phyloP scores from a whole-genome alignment of 345 rosid genomes.

The Aurinia saxatilis region DNA sequence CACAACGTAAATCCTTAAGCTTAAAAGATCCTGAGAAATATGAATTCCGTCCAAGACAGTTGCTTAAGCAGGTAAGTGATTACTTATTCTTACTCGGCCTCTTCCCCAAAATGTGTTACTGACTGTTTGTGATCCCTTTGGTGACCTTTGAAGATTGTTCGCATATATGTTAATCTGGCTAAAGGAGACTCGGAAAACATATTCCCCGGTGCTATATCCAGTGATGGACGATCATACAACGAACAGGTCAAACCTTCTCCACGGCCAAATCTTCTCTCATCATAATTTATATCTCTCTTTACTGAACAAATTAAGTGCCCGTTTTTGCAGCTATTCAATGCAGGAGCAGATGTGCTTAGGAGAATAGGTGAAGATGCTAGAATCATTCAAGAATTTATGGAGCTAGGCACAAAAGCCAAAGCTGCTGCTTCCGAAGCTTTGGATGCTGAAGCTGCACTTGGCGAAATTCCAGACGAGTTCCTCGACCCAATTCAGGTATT shows the following conservation, averaged over 20 bases:
- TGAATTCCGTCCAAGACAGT: constrained; percentile 88
- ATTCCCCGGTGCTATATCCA: constrained; percentile 88
- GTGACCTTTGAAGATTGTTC: constrained; percentile 68
- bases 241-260: constrained; percentile 55
- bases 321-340: constrained; percentile 62
- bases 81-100: not conserved
- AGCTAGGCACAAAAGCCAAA: constrained; percentile 74
- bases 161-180: constrained; percentile 79
- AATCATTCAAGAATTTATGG: constrained; percentile 62
- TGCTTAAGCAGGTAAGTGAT: constrained; percentile 79
- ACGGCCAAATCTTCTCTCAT: not conserved
- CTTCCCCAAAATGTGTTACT: not conserved
- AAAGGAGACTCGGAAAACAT: constrained; percentile 74
- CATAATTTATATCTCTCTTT: not conserved
- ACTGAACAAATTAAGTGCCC: constrained; percentile 9
- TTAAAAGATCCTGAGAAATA: constrained; percentile 96
- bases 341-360: constrained; percentile 75
- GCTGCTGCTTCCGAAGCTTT: constrained; percentile 92
- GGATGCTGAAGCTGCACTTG: constrained; percentile 92
- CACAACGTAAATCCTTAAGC: constrained; percentile 84
- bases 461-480: constrained; percentile 96
- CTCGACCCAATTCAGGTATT: constrained; percentile 54
- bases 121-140: not conserved
- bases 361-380: constrained; percentile 81
- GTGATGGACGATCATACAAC: constrained; percentile 93